phyloP scores from a whole-genome alignment of 2,329 filamentous ascomycete species.

The Pyrenochaeta sp. region DNA sequence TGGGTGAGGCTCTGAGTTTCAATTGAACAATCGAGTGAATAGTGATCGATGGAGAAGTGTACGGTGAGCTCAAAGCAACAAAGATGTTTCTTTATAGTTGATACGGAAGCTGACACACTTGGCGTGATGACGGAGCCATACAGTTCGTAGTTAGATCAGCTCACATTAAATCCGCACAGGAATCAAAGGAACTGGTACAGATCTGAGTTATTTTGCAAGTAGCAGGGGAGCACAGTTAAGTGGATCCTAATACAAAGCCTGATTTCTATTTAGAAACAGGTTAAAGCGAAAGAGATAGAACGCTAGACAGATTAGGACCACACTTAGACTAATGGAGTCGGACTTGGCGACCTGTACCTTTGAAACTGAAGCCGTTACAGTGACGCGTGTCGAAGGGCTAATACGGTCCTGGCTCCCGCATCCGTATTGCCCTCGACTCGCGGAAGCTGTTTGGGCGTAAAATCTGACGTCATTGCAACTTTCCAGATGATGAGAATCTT shows the following conservation, averaged over 20 bases:
- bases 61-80: neutral
- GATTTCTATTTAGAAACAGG: too few relatives aligned
- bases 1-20: slow-evolving; percentile 16
- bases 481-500: neutral
- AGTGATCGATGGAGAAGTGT: neutral
- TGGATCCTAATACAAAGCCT: too few relatives aligned
- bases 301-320: too few relatives aligned
- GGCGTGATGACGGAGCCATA: neutral
- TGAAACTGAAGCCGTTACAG: too few relatives aligned
- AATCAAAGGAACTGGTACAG: neutral
- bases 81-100: neutral
- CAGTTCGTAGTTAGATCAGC: neutral
- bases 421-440: neutral
- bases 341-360: too few relatives aligned
- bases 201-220: too few relatives aligned
- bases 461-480: neutral
- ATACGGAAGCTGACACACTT: neutral
- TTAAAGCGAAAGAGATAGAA: too few relatives aligned
- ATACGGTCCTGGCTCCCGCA: too few relatives aligned
- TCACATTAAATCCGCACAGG: neutral
- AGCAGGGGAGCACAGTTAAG: neutral
- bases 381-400: too few relatives aligned
- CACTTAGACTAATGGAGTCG: too few relatives aligned
- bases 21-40: neutral
- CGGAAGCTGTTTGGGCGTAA: neutral